Evolutionary conservation across 179 eudicot genomes (phyloP), one percentile per base, ranked within the genome.

Genomic region (Gypsophila paniculata): DNA sequence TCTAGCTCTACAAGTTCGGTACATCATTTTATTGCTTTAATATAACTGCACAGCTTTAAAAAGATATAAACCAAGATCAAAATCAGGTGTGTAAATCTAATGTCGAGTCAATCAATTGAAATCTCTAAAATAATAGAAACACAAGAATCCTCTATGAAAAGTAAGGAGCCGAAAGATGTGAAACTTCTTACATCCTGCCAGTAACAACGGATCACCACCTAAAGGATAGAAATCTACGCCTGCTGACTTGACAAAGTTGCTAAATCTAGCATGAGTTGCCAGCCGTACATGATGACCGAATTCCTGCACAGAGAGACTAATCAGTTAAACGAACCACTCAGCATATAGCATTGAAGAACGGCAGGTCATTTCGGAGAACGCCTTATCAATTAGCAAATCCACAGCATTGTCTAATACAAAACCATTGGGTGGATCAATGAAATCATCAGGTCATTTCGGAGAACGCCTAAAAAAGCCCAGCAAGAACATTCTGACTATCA

Each of bases 201-300:
- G 73, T 74, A 90, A 85, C 51, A 85, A 84, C 29, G 96, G 93
- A 74, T 90, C 96, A 38, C 96, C 96, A 46, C 93, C 96, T 61
- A 90, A 80, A 61, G 96, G 96, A 76, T 85, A 90, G 76, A 88
- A 90, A 11, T 88, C 93, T 13, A 90, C 84, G 26, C 91, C 93
- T 80, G 93, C 88, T 42, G 90, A 83, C 77, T 85, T 86, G 74
- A 90, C 96, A 75, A 90, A 88, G 69, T 79, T 79, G n/a, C 84
- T 79, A 73, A 90, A 90, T 19, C 79, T 82, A 8, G 76, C 75
- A 82, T 90, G 96, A 72, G 93, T 90, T 44, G 96, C 96, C 82
- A 90, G 70, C 62, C 96, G 86, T 65, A 88, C 93, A 75, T 68
- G 84, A 87, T 90, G 96, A 70, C 96, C 96, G 70, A 78, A 86